Percentiles rank a stretch among this genome's conserved stretches.
Evolutionary conservation across 768 basidiomycete genomes (phyloP).

Genomic region (Mycena vitilis): DNA sequence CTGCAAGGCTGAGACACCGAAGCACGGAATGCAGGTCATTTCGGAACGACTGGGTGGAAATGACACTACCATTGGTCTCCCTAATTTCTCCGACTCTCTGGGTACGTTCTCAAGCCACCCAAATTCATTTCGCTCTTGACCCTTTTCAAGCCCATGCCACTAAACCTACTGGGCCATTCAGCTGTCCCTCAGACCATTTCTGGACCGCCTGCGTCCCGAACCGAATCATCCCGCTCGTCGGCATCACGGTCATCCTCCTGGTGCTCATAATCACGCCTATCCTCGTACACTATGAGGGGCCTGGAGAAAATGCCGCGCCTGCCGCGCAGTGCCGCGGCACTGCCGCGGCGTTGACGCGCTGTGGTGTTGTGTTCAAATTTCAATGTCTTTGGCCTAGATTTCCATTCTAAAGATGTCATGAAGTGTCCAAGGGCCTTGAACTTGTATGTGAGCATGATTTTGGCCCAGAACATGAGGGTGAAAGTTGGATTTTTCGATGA

Average conservation of each 20-base stretch:
- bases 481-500: no score
- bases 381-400: no score
- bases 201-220: background rate
- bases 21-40: slow-evolving; percentile 15
- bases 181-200: background rate
- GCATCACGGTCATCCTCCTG: background rate
- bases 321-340: no score
- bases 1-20: background rate
- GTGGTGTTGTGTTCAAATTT: no score
- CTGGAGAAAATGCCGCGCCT: no score
- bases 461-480: no score
- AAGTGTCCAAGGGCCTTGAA: no score
- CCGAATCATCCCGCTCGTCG: background rate
- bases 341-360: no score
- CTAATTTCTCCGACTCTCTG: background rate
- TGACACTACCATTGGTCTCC: background rate
- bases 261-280: background rate
- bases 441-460: no score
- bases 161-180: background rate
- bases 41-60: background rate
- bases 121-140: background rate
- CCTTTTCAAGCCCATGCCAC: no score
- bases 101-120: slow-evolving; percentile 4
- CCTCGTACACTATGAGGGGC: slow-evolving; percentile 2
- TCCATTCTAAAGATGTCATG: no score